Evolutionary conservation across 164 flowering plant genomes (phyloP), one percentile per base, ranked within the genome.

Genomic region (Aristolochia fimbriata): DNA sequence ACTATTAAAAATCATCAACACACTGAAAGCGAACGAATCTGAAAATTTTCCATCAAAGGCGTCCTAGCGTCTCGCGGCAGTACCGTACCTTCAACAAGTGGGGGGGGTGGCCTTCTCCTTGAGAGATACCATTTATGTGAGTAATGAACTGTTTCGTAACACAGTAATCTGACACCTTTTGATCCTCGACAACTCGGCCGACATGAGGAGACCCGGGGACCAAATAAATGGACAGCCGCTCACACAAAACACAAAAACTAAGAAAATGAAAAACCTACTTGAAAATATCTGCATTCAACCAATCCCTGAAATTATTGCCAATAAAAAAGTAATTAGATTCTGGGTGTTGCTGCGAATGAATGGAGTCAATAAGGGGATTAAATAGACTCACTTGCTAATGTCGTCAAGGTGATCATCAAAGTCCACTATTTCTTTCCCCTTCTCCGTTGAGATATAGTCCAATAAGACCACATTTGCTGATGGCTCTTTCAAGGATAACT

Each of bases 401-500:
- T 93, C 92, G 63, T 88, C 89, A 55, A 90, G 85, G 73, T 90
- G 97, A 62, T 93, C 98, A 65, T 89, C 97, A 67, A 90, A 90
- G 71, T 90, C 97, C 27, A 82, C 81, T 23, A 93, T 62, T 17
- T 79, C 80, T 67, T 82, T 67, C 88, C 87, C 85, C 67, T 88
- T 90, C 67, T 76, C 78, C 9, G 92, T 73, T 45, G 84, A 73
- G 61, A 93, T 81, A 68, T 77, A 85, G 67, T 93, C 99, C 70
- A 73, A 62, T 30, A 93, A 65, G 25, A 93, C 83, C 17, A 72
- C 47, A 69, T 90, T 93, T 50, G 97, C 92, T 20, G 94, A 74
- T 54, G 99, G 91, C 63, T 93, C 92, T 73, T 83, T 93, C 22
- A 71, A 46, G 31, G 68, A 53, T 61, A 90, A 63, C 61, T 64